phyloP scores from a whole-genome alignment of 1,139 yeast genomes.

The Williopsis jadinii region DNA sequence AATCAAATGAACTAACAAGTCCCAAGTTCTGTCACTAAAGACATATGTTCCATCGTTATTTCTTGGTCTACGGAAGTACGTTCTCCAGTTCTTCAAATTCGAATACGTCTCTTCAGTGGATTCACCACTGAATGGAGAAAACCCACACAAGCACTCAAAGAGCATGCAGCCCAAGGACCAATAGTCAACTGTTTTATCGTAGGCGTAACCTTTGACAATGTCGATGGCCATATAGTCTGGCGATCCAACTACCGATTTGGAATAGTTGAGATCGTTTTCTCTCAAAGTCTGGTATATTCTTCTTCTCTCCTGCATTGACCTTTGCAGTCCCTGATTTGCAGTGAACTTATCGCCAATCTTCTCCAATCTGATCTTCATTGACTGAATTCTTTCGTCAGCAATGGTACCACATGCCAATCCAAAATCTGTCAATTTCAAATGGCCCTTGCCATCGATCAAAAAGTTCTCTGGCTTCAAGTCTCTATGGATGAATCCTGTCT shows the following conservation, averaged over 20 bases:
- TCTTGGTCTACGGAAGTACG: conserved; percentile 82
- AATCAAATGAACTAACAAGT: conserved; percentile 67
- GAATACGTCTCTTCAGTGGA: conserved; percentile 92
- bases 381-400: conserved; percentile 87
- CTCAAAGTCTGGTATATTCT: conserved; percentile 73
- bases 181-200: conserved; percentile 94
- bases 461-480: conserved; percentile 98
- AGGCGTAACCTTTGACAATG: conserved; percentile 78
- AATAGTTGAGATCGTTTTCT: conserved; percentile 61
- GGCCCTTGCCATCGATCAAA: conserved; percentile 89
- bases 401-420: conserved; percentile 97
- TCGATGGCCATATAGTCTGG: conserved; percentile 99
- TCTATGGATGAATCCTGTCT: conserved; percentile 92
- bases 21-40: conserved; percentile 97
- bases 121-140: conserved; percentile 95
- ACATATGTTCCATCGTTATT: conserved; percentile 88
- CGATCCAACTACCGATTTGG: conserved; percentile 94
- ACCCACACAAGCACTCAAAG: conserved; percentile 88
- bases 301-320: conserved; percentile 83
- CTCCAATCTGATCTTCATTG: conserved; percentile 81
- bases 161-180: conserved; percentile 98
- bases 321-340: conserved; percentile 46
- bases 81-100: conserved; percentile 89
- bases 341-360: conserved; percentile 63
- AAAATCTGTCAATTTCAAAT: conserved; percentile 93